phyloP scores from a whole-genome alignment of 768 basidiomycete species.

The Lactarius hatsudake region DNA sequence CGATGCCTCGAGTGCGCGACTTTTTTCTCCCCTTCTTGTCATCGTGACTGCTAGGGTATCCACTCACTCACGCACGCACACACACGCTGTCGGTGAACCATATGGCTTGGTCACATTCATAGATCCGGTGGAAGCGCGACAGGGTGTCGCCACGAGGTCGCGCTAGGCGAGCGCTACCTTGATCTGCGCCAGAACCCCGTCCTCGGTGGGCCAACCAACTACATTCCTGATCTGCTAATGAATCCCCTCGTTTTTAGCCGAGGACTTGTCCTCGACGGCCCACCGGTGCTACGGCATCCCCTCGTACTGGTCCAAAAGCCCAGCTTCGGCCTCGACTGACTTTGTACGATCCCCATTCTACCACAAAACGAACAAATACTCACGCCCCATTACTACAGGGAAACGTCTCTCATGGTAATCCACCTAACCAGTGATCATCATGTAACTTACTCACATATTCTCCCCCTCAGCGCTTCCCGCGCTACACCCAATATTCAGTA shows the following conservation, averaged over 20 bases:
- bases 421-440: background rate
- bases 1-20: slow-evolving; percentile 67
- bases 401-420: slow-evolving; percentile 28
- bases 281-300: slow-evolving; percentile 22
- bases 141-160: slow-evolving; percentile 20
- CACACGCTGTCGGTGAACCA: background rate
- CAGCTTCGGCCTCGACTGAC: slow-evolving; percentile 25
- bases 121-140: slow-evolving; percentile 25
- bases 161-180: slow-evolving; percentile 11
- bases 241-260: slow-evolving; percentile 1
- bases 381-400: slow-evolving; percentile 11
- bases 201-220: slow-evolving; percentile 26
- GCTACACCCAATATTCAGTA: slow-evolving; percentile 25
- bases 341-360: slow-evolving; percentile 15
- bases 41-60: background rate
- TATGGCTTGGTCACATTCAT: no score
- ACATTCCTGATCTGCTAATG: background rate
- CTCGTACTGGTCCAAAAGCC: slow-evolving; percentile 5
- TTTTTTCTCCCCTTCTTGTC: background rate
- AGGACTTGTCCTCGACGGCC: slow-evolving; percentile 24
- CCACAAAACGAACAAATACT: background rate
- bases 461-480: slow-evolving; percentile 21
- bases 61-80: background rate
- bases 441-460: no score
- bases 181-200: slow-evolving; percentile 26